Evolutionary conservation across 345 rosid genomes (phyloP).

Genomic region (Excoecaria agallocha): DNA sequence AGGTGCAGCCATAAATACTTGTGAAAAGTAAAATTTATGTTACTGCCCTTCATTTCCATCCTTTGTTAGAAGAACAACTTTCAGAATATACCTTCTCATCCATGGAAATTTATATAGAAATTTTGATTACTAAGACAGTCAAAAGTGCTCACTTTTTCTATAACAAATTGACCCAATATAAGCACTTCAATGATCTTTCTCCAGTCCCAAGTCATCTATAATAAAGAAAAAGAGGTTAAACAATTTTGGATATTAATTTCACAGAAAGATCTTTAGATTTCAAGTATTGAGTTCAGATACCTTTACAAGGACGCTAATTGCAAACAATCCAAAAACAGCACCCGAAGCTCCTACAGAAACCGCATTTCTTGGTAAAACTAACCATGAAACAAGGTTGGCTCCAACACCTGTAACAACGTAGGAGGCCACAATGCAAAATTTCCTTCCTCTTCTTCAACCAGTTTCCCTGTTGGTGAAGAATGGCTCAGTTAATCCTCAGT

Average conservation of each 20-base stretch:
- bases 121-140: background rate
- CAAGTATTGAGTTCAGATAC: constrained; percentile 28
- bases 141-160: constrained; percentile 56
- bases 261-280: background rate
- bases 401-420: constrained; percentile 82
- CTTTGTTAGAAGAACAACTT: background rate
- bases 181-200: constrained; percentile 94
- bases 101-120: background rate
- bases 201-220: constrained; percentile 95
- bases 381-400: constrained; percentile 90
- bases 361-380: constrained; percentile 82
- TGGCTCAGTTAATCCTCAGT: constrained; percentile 14
- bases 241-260: constrained; percentile 6
- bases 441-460: constrained; percentile 95
- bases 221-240: constrained; percentile 13
- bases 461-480: constrained; percentile 59
- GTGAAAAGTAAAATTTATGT: too few species aligned
- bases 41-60: background rate
- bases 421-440: constrained; percentile 74
- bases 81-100: background rate
- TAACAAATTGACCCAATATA: constrained; percentile 86
- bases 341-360: constrained; percentile 95
- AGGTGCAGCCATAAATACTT: background rate
- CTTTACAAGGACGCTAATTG: constrained; percentile 87
- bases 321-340: constrained; percentile 89